Base-by-base conservation (phyloP, 2,329 filamentous ascomycete genomes). In the Penicillium thymicola region DNA sequence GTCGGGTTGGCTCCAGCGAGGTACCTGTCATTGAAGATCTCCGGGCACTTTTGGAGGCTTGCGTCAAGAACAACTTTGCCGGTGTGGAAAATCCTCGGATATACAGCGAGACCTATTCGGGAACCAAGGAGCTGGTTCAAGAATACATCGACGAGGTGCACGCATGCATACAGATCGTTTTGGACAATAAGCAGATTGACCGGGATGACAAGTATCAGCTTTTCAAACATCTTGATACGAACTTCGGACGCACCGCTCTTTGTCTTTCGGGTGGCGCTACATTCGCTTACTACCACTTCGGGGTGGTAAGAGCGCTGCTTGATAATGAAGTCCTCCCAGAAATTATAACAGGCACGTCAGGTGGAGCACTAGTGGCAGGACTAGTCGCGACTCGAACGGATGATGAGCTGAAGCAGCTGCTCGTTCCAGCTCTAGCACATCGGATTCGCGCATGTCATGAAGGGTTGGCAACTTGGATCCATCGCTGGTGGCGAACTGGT, bases 31-130 rank as follows among this genome's bases (percentile, higher is more conserved):
- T 91, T 3, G 88, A 93, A 60, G 90, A 94, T 53, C 80, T 99
- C 53, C 88, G 86, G 59, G 82, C 82, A 0, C 76, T 97, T 57
- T 79, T 95, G 21, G 91, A 96, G 76, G 90, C 90, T 14, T 97
- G 92, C 71, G 89, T 97, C 66, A 99, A 97, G 82, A 96, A 92
- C 75, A 97, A 99, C 70, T 99, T 97, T 75, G 91, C 90, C 18
- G 94, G 94, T 0, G 87, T 96, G 14, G 94, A 99, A 74, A 97
- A 96, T 67, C 86, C 93, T 10, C 84, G 91, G 53, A 77, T 99
- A n/a, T 99, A 99, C 72, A 96, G 90, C 67, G 92, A 97, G 76
- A 96, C 93, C 3, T 99, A 99, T 71, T 96, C 92, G 66, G 94
- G 94, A 32, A 97, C 94, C n/a, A 99, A 99, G 75, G 85, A 94